phyloP scores from a whole-genome alignment of 2,329 filamentous ascomycete genomes.

The Hypoxylon sp. region DNA sequence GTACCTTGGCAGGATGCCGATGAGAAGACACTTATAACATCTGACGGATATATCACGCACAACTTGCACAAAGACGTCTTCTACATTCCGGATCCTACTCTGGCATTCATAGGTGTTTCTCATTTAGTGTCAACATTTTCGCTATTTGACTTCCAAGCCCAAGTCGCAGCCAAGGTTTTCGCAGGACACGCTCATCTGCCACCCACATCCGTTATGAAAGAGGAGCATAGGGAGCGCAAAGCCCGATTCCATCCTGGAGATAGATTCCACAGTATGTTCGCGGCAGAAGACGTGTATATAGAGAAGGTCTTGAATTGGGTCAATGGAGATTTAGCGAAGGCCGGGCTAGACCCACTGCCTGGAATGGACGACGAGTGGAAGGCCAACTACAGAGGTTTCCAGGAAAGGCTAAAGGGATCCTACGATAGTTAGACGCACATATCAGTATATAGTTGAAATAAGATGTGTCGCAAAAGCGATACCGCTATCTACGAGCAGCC shows the following conservation, averaged over 20 bases:
- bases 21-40: constrained; percentile 70
- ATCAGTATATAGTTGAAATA: background rate
- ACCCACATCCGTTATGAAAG: constrained; percentile 56
- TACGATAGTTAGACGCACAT: background rate
- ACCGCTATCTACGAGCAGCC: too few species aligned
- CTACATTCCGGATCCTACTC: constrained; percentile 76
- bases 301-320: constrained; percentile 52
- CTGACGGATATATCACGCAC: constrained; percentile 73
- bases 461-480: too few species aligned
- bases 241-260: constrained; percentile 53
- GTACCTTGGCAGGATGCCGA: constrained; percentile 62
- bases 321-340: constrained; percentile 45
- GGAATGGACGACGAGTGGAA: constrained; percentile 56
- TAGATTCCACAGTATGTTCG: constrained; percentile 57
- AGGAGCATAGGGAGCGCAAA: constrained; percentile 54
- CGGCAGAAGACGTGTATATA: constrained; percentile 54
- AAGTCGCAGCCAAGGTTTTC: constrained; percentile 70
- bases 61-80: constrained; percentile 81
- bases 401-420: constrained; percentile 28
- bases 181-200: constrained; percentile 67
- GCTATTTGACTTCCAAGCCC: constrained; percentile 78
- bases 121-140: constrained; percentile 78
- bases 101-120: constrained; percentile 75
- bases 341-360: constrained; percentile 49
- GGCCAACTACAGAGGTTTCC: constrained; percentile 41